A percentile compares a stretch with the other conserved stretches of the same genome.
phyloP scores from a whole-genome alignment of 352 stramenopile species.

The Phytopythium kandeliae region DNA sequence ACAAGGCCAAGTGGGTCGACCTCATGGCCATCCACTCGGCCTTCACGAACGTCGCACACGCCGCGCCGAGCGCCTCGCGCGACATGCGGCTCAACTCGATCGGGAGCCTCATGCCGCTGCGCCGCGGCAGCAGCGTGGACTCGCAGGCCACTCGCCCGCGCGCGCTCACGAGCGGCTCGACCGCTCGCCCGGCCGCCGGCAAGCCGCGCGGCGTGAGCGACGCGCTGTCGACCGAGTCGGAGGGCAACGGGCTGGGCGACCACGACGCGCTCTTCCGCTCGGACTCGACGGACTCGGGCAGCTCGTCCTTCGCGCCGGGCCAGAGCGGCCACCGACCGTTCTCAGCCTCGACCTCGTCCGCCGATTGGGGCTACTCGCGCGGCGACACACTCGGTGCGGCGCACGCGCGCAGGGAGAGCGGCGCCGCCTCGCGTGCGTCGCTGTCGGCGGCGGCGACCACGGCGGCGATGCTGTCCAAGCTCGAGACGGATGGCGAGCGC shows the following conservation, averaged over 20 bases:
- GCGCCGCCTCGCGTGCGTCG: slow-evolving; percentile 22
- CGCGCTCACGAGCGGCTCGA: slow-evolving; percentile 13
- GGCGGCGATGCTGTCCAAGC: slow-evolving; percentile 8
- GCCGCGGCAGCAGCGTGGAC: slow-evolving; percentile 18
- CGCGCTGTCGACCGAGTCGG: slow-evolving; percentile 19
- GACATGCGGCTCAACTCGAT: slow-evolving; percentile 20
- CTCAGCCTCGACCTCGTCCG: not conserved
- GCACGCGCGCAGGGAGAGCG: not conserved
- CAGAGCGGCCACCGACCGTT: not conserved
- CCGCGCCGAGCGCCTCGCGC: slow-evolving; percentile 3
- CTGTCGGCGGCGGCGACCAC: slow-evolving; percentile 1
- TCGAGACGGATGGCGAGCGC: slow-evolving; percentile 20
- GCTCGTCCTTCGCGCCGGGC: not conserved
- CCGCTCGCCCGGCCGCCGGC: slow-evolving; percentile 6
- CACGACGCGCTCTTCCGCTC: slow-evolving; percentile 35
- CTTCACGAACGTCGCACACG: slow-evolving; percentile 13
- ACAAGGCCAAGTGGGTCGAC: slow-evolving; percentile 64
- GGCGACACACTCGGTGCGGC: slow-evolving; percentile 4
- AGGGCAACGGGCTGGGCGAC: slow-evolving; percentile 10
- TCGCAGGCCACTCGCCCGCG: slow-evolving; percentile 13
- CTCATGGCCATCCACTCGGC: slow-evolving; percentile 37
- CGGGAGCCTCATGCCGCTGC: slow-evolving; percentile 17
- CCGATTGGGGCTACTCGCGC: not conserved
- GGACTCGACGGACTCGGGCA: slow-evolving; percentile 7
- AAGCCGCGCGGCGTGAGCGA: slow-evolving; percentile 14